Percentiles rank a stretch among this genome's conserved stretches.
Conservation (phyloP, 1,284 basidiomycete genomes). For the Trichosporon coremiiforme region DNA sequence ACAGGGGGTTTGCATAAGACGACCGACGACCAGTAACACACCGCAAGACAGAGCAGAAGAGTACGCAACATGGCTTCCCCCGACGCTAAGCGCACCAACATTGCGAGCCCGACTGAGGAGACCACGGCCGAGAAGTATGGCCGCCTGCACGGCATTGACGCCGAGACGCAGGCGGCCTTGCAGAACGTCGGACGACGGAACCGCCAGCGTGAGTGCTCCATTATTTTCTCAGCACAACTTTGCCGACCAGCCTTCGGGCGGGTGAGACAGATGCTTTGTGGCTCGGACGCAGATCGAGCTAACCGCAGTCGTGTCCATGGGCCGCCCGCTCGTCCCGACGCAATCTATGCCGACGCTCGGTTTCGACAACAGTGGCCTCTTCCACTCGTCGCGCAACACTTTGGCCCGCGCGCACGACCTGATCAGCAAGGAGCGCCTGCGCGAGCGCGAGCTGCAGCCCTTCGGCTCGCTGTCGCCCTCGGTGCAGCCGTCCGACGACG, state of each 20-base stretch:
- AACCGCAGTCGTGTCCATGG: slow-evolving; percentile 33
- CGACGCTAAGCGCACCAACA: slow-evolving; percentile 36
- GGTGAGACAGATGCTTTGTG: not conserved
- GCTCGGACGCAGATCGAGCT: not conserved
- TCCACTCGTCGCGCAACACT: slow-evolving; percentile 33
- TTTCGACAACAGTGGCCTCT: slow-evolving; percentile 29
- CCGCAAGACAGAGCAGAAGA: not conserved
- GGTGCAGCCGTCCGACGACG: slow-evolving; percentile 1
- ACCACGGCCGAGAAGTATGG: slow-evolving; percentile 49
- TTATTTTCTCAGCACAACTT: too few species aligned
- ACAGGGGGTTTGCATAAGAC: too few species aligned
- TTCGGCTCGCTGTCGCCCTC: slow-evolving; percentile 28
- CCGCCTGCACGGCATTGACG: slow-evolving; percentile 42
- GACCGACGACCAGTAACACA: not conserved
- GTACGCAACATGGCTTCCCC: slow-evolving; percentile 30
- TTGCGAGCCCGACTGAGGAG: slow-evolving; percentile 27
- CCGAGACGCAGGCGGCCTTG: slow-evolving; percentile 39
- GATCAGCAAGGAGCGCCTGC: slow-evolving; percentile 39
- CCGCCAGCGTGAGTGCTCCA: slow-evolving; percentile 41
- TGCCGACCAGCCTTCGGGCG: slow-evolving; percentile 14
- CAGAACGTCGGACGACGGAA: slow-evolving; percentile 42
- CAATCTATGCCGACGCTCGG: slow-evolving; percentile 41
- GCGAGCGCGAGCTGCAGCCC: slow-evolving; percentile 42
- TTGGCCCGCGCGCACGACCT: slow-evolving; percentile 36
- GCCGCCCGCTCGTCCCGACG: slow-evolving; percentile 41